Base-by-base conservation (phyloP, 2,329 filamentous ascomycete genomes). In the Paecilomyces formosus region DNA sequence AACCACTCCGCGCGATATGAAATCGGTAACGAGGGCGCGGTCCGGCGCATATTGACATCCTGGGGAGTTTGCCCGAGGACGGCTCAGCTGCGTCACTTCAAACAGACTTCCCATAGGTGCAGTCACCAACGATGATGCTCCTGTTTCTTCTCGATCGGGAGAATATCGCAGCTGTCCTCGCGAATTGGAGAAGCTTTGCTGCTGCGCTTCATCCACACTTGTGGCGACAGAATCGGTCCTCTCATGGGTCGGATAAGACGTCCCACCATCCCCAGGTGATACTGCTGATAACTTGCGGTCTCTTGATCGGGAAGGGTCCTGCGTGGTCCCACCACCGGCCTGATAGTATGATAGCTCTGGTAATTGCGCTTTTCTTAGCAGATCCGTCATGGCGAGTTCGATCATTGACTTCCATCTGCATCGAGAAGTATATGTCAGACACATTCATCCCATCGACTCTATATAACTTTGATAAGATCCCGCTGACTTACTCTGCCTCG, bases 1-100 rank as follows among this genome's bases (percentile, higher is more conserved):
- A 22, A 83, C 68, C 7, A 79, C 67, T 7, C 80, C 80, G 53
- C 76, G 74, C 1, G 79, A 80, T 54, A 82, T 80, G 61, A 82
- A 79, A 65, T 83, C 81, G n/a, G 70, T 73, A 58, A 71, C 70
- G 45, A 75, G 63, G 45, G 68, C 69, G 35, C 69, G 70, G 33
- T 74, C 72, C 3, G 70, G 65, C 1, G 68, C 63, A 63, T 72
- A 64, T 15, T 70, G 64, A 49, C 69, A 65, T 35, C 63, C 67
- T 1, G 69, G 70, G 1, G 70, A 72, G 15, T 66, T 70, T 39
- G 68, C 69, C 15, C 70, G 68, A 18, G 72, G 71, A 59, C 75
- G 71, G 55, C 72, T 73, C 57, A 75, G 57, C 61, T 79, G 73
- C 1, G 78, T 80, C 53, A 80, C 78, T 66, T 80, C 76, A 55